These are phyloP conservation scores for Annulohypoxylon nitens DNA, from an alignment of 495 filamentous ascomycete species.

Conservation along the genomic window DNA sequence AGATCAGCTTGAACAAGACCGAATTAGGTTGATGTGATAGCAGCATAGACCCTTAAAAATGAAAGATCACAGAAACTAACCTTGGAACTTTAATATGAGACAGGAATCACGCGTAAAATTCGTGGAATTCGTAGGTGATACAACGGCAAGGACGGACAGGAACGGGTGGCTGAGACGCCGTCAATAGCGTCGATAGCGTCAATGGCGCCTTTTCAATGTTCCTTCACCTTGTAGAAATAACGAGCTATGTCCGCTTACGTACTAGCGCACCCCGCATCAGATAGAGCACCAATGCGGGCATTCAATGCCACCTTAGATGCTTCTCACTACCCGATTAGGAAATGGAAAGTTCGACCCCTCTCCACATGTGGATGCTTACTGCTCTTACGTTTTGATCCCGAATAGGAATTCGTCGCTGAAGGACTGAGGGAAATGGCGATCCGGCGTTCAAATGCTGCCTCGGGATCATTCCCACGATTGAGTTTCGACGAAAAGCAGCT, in stretches of 20 bases:
- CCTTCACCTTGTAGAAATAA: constrained; percentile 5
- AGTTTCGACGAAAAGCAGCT: not conserved
- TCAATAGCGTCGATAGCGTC: constrained; percentile 16
- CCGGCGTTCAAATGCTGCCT: constrained; percentile 4
- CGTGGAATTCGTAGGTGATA: not conserved
- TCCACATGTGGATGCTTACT: constrained; percentile 3
- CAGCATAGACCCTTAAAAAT: not conserved
- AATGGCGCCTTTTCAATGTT: not conserved
- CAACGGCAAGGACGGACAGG: not conserved
- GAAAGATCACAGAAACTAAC: not conserved
- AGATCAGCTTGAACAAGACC: not conserved
- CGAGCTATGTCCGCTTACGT: constrained; percentile 10
- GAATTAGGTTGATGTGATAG: not conserved
- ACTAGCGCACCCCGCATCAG: constrained; percentile 21
- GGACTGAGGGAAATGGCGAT: not conserved
- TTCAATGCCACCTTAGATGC: not conserved
- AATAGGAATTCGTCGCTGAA: constrained; percentile 8
- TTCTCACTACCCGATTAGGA: constrained; percentile 15
- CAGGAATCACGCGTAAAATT: not conserved
- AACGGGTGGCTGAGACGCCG: constrained; percentile 12
- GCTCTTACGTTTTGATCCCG: constrained; percentile 9
- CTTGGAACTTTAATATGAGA: not conserved
- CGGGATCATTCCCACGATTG: constrained; percentile 9
- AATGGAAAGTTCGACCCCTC: constrained; percentile 20
- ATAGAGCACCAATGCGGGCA: not conserved